A percentile compares a stretch with the other conserved stretches of the same genome.
Conservation (phyloP, 352 stramenopile species). For the Phytophthora cajani region DNA sequence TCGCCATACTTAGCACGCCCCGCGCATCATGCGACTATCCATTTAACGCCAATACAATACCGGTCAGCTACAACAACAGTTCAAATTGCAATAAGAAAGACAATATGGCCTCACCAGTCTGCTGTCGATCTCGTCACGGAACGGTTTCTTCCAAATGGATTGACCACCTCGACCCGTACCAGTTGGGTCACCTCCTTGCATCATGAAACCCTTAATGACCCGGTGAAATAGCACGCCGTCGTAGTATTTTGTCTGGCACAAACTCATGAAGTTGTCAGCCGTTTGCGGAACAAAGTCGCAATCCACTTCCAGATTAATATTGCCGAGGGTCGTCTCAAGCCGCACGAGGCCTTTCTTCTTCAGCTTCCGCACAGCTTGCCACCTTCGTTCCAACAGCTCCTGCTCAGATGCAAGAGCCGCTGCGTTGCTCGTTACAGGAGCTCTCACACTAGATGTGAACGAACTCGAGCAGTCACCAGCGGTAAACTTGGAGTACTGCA, state of each 20-base stretch:
- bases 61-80: constrained; percentile 6
- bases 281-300: constrained; percentile 97
- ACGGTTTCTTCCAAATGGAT: constrained; percentile 94
- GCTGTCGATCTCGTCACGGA: constrained; percentile 98
- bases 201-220: constrained; percentile 97
- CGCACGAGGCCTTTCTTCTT: constrained; percentile 98
- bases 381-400: constrained; percentile 80
- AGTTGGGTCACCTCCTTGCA: constrained; percentile 94
- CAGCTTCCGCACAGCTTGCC: constrained; percentile 85
- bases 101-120: constrained; percentile 67
- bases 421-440: constrained; percentile 72
- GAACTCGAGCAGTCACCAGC: constrained; percentile 90
- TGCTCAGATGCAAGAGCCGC: constrained; percentile 56
- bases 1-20: constrained; percentile 56
- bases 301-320: constrained; percentile 96
- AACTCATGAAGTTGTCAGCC: constrained; percentile 96
- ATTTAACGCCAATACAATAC: constrained; percentile 8
- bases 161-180: constrained; percentile 95
- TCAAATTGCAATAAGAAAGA: not conserved
- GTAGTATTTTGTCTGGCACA: constrained; percentile 95
- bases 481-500: constrained; percentile 89
- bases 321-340: constrained; percentile 93
- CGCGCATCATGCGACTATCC: constrained; percentile 81
- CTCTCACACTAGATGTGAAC: constrained; percentile 95
- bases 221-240: constrained; percentile 96